phyloP scores from a whole-genome alignment of 768 basidiomycete species.

The Lactarius akahatsu region DNA sequence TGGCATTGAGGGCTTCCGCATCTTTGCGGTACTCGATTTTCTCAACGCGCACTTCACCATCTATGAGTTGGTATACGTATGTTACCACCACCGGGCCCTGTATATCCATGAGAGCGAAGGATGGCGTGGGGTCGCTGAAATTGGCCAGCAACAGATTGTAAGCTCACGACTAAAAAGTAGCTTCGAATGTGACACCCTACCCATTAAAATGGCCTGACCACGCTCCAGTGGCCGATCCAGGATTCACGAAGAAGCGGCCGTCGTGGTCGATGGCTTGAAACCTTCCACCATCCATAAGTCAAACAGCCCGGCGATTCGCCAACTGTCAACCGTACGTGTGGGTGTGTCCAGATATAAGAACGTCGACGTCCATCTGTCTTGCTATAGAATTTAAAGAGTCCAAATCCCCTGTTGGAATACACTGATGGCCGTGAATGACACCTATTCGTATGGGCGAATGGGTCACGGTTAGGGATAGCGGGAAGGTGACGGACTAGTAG shows the following conservation, averaged over 20 bases:
- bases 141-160: not conserved
- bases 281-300: slow-evolving; percentile 40
- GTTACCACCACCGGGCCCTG: slow-evolving; percentile 97
- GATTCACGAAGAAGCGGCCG: slow-evolving; percentile 92
- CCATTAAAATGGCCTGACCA: slow-evolving; percentile 78
- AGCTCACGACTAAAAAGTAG: not conserved
- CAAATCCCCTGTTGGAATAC: slow-evolving; percentile 86
- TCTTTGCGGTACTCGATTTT: slow-evolving; percentile 85
- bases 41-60: slow-evolving; percentile 91
- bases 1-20: slow-evolving; percentile 40
- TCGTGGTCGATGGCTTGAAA: slow-evolving; percentile 95
- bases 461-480: slow-evolving; percentile 73
- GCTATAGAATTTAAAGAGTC: slow-evolving; percentile 88
- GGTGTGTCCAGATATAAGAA: slow-evolving; percentile 90
- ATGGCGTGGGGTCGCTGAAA: slow-evolving; percentile 79
- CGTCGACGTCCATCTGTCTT: slow-evolving; percentile 97
- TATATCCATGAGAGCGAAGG: slow-evolving; percentile 96
- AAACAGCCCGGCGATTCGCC: not conserved
- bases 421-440: slow-evolving; percentile 91
- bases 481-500: slow-evolving; percentile 65
- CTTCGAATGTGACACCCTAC: slow-evolving; percentile 42
- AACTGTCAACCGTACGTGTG: slow-evolving; percentile 64
- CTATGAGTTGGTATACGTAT: slow-evolving; percentile 93
- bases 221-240: slow-evolving; percentile 92
- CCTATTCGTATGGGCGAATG: slow-evolving; percentile 91